Evolutionary conservation across 2,329 filamentous ascomycete species (phyloP).

Genomic region (Microascus cirrosus): DNA sequence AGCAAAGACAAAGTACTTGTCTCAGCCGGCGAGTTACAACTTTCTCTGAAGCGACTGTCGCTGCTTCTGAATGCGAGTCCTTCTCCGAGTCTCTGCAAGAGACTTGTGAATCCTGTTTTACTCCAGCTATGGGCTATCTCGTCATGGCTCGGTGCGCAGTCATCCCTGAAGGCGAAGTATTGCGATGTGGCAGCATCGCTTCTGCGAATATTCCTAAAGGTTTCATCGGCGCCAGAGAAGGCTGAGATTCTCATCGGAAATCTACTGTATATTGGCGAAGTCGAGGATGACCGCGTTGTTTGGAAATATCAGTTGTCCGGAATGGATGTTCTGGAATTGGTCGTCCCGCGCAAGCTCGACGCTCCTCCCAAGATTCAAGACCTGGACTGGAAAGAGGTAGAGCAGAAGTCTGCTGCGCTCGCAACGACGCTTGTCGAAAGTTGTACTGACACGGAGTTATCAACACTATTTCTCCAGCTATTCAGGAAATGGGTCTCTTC

Average conservation of each 20-base stretch:
- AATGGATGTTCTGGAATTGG: constrained; percentile 40
- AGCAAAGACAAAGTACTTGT: constrained; percentile 32
- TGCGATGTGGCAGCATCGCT: constrained; percentile 35
- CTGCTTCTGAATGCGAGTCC: constrained; percentile 51
- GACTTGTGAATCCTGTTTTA: constrained; percentile 47
- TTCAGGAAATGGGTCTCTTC: constrained; percentile 45
- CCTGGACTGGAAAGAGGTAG: constrained; percentile 31
- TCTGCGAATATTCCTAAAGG: constrained; percentile 44
- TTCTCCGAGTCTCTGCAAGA: constrained; percentile 52
- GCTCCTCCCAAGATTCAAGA: constrained; percentile 8
- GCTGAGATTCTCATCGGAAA: constrained; percentile 38
- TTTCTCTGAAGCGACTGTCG: constrained; percentile 42
- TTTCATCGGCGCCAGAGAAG: constrained; percentile 40
- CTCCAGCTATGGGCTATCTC: constrained; percentile 53
- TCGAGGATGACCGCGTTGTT: constrained; percentile 13
- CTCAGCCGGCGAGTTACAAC: constrained; percentile 30
- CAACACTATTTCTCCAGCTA: constrained; percentile 48
- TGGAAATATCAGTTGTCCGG: constrained; percentile 43
- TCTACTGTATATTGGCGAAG: constrained; percentile 42
- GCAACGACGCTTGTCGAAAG: constrained; percentile 36
- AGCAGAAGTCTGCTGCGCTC: constrained; percentile 35
- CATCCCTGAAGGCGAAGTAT: constrained; percentile 23
- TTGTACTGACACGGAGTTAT: constrained; percentile 43
- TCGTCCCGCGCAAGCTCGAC: constrained; percentile 14
- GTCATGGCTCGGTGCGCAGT: constrained; percentile 30